These are phyloP conservation scores for Penicillium roqueforti DNA, from an alignment of 495 filamentous ascomycete species.

Conservation along the genomic window DNA sequence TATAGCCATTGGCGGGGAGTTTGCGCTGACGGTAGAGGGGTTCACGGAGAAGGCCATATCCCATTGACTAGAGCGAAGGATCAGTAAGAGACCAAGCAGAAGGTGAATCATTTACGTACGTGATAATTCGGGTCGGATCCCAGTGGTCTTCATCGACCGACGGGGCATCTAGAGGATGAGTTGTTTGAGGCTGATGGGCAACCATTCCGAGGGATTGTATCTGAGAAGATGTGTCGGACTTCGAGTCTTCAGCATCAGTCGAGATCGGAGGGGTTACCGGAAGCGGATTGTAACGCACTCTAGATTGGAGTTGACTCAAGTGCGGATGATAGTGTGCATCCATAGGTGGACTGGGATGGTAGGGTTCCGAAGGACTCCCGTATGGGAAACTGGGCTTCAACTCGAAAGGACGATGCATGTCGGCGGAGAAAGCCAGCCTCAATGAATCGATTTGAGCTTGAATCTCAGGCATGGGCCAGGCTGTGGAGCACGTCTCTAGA, in stretches of 20 bases:
- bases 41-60: conserved; percentile 81
- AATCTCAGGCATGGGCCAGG: conserved; percentile 92
- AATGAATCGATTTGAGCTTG: conserved; percentile 86
- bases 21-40: conserved; percentile 42
- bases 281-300: conserved; percentile 70
- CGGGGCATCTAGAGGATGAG: conserved; percentile 47
- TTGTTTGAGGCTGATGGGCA: conserved; percentile 45
- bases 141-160: conserved; percentile 69
- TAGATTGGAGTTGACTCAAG: conserved; percentile 46
- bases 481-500: conserved; percentile 74
- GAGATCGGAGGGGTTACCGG: conserved; percentile 83
- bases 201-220: conserved; percentile 77
- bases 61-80: conserved; percentile 65
- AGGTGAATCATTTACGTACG: conserved; percentile 56
- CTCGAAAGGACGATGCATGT: conserved; percentile 79
- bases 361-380: conserved; percentile 67
- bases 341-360: conserved; percentile 58
- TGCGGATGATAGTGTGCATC: conserved; percentile 44
- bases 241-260: conserved; percentile 65
- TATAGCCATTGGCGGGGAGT: conserved; percentile 46
- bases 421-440: conserved; percentile 87
- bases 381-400: conserved; percentile 86
- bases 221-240: conserved; percentile 71
- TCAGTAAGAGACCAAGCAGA: conserved; percentile 24
- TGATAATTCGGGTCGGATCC: conserved; percentile 92